phyloP scores from a whole-genome alignment of 331 rosid species.

The Pyrus hybrid region DNA sequence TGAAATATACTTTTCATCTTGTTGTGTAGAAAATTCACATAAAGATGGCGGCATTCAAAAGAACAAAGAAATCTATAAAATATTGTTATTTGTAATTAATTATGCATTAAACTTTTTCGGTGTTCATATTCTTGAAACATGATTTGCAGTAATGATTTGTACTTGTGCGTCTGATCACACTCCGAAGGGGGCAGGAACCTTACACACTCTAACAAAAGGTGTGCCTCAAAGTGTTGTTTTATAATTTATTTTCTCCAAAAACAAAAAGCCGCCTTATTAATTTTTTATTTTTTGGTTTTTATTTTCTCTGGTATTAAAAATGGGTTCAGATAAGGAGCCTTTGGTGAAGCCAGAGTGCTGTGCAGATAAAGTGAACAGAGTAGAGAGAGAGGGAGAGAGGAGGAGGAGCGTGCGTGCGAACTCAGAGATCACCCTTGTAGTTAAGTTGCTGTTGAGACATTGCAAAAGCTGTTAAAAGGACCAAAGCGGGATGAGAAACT shows the following conservation, averaged over 20 bases:
- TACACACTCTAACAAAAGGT: constrained; percentile 2
- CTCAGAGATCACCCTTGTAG: neutral
- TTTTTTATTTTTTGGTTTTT: neutral
- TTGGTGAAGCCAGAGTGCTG: constrained; percentile 4
- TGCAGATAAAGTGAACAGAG: neutral
- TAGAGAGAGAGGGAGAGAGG: neutral
- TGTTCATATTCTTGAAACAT: neutral
- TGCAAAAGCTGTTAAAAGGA: neutral
- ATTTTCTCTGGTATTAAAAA: neutral
- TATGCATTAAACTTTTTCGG: neutral
- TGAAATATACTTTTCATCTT: neutral
- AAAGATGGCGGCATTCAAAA: constrained; percentile 10
- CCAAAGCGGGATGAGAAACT: no score
- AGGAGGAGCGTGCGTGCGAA: neutral
- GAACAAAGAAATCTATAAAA: neutral
- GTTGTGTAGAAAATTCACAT: neutral
- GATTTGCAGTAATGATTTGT: constrained; percentile 8
- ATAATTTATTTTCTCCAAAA: neutral
- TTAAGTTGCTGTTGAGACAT: neutral
- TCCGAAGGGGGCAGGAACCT: neutral
- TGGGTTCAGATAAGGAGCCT: neutral
- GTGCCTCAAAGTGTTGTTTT: constrained; percentile 1
- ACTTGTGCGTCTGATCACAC: neutral
- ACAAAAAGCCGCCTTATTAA: neutral
- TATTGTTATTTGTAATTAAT: neutral